Evolutionary conservation across 2,329 filamentous ascomycete genomes (phyloP).

Genomic region (Fusarium dlaminii): DNA sequence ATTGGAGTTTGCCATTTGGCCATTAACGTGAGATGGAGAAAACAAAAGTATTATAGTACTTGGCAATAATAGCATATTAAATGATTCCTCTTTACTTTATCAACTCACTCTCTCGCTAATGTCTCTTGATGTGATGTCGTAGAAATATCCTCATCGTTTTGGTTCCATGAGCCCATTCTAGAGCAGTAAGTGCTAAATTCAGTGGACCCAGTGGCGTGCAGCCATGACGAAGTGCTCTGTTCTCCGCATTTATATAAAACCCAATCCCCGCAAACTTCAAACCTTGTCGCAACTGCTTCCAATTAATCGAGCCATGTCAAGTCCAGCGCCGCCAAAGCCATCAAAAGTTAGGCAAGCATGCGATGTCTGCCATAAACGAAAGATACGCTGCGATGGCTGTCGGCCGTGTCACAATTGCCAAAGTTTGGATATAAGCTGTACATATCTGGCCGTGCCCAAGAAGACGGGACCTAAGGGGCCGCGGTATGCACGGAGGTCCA

Average conservation of each 20-base stretch:
- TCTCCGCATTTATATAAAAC: slow-evolving; percentile 17
- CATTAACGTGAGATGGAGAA: fast-evolving
- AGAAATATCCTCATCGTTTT: not conserved
- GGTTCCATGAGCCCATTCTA: not conserved
- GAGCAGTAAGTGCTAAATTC: not conserved
- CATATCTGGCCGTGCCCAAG: slow-evolving; percentile 45
- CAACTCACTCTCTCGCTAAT: fast-evolving
- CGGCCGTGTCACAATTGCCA: slow-evolving; percentile 43
- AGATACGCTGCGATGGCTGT: slow-evolving; percentile 44
- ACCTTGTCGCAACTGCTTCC: not conserved
- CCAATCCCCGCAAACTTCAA: slow-evolving; percentile 9
- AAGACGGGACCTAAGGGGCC: slow-evolving; percentile 44
- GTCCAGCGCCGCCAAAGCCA: not conserved
- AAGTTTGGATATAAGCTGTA: slow-evolving; percentile 31
- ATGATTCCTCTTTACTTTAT: fast-evolving
- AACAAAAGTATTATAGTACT: not conserved
- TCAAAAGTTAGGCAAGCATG: slow-evolving; percentile 40
- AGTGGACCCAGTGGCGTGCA: not conserved
- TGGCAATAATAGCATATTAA: not conserved
- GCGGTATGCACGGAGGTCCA: not conserved
- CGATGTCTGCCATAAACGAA: slow-evolving; percentile 44
- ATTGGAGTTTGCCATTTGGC: not conserved
- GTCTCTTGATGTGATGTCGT: not conserved
- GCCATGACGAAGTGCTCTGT: not conserved
- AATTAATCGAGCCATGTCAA: not conserved